Evolutionary conservation across 2,329 filamentous ascomycete genomes (phyloP), one percentile per base, ranked within the genome.

Genomic region (Cladosporium cucumerinum): DNA sequence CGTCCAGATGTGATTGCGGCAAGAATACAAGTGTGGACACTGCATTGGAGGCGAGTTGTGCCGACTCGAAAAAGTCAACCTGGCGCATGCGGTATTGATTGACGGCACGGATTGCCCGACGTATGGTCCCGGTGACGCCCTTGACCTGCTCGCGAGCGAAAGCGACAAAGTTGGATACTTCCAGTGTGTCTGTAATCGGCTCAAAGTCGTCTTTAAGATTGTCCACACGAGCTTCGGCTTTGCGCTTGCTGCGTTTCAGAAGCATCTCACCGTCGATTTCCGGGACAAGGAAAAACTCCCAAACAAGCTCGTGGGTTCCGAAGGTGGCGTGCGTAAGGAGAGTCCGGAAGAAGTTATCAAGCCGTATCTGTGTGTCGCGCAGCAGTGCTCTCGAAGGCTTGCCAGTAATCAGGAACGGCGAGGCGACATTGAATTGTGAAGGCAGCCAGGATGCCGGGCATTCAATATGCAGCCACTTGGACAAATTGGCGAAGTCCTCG

Each of bases 271-370:
- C 85, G 74, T 97, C 92, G 58, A 99, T 87, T 70, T 99, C 95
- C 1, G 95, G 95, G 14, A 99, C 93, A 0, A 99, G 84, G 78
- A 99, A 97, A 79, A 99, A 99, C 72, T 99, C 95, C 96, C 95
- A 99, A 2, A 99, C 84, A 85, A 98, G 92, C 79, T 99, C 95
- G 74, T 99, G 96, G 0, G 92, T 97, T 0, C 92, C 86, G 74
- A 99, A 97, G 0, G 95, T 98, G 3, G 94, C 90, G 73, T 99
- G 95, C 10, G 86, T 84, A 28, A 99, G 84, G 68, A 99, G 84
- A 21, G 93, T 92, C 69, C 91, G 92, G 70, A 99, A 80, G 72
- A 98, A 97, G 70, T 87, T 89, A 77, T 99, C 92, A 23, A 97
- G 87, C 18, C 90, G 87, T 52, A 92, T 81, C 75, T 99, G 96